Base-by-base conservation (phyloP, 2,329 filamentous ascomycete species). In the Neonectria coccinea region DNA sequence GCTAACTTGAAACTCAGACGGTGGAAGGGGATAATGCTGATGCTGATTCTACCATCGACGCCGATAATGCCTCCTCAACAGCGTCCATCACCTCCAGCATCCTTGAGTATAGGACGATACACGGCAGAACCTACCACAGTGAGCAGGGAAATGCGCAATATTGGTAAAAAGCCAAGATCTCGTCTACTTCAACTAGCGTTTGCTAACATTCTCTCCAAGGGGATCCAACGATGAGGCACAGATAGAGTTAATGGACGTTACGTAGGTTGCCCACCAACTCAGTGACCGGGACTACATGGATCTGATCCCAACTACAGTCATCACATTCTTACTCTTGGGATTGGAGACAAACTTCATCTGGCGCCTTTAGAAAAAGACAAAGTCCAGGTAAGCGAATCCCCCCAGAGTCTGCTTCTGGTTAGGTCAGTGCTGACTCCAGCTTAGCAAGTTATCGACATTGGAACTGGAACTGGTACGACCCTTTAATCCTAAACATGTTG, bases 401-500 rank as follows among this genome's bases (percentile, higher is more conserved):
- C 3, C 0, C 1, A 0, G 1, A 14, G 18, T 50, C 16, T 47
- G 54, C 3, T 31, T 62, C 4, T 31, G n/a, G n/a, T 2, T 5
- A 2, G 11, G 36, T 67, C 12, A 47, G 6, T 60, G 48, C 66
- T 77, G 10, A 73, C 8, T 11, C 22, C 2, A 16, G 9, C 10
- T 16, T 16, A 70, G 68, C 65, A 56, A 56, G 66, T 70, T 2
- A 75, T 88, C 7, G 84, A 87, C 62, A 79, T 88, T 20, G 84
- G 86, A 31, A 88, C 85, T 6, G 87, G 87, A n/a, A 86, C 85
- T 1, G 86, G 86, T 31, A 83, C 2, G 64, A 3, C 7, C 12
- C 2, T 10, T 16, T 0, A 4, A 1, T 57, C n/a, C 8, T 14
- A 20, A 4, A 5, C 9, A 25, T 31, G 9, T 14, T 12, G 4